Evolutionary conservation across 2,329 filamentous ascomycete genomes (phyloP), one percentile per base, ranked within the genome.

Genomic region (Cladorrhinum sp.): DNA sequence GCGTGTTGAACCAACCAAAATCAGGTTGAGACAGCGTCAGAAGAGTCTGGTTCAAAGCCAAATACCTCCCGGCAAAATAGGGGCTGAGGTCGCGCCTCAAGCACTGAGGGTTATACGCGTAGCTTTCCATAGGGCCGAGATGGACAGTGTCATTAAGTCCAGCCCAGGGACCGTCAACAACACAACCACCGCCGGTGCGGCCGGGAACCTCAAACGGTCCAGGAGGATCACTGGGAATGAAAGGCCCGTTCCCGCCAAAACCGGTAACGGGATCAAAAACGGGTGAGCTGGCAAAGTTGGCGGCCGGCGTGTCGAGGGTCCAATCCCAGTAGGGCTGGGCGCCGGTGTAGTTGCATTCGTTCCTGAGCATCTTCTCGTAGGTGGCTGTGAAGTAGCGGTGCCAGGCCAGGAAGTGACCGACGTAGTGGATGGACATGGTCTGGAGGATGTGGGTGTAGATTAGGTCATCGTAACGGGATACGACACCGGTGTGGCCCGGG

Each of bases 271-370:
- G 39, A 21, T 66, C 62, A n/a, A 67, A 67, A 2, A 67, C 53
- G 8, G 64, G 64, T 0, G 66, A 66, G n/a, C 23, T 18, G 1
- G 57, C 55, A 21, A 30, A 65, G 6, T 57, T 55, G 21, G 23
- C 18, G 5, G 58, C 51, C 1, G 58, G 52, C 1, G 62, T 52
- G 53, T 66, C 65, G 5, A 71, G 68, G 24, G 73, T 72, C 73
- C 76, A 75, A 64, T 77, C 73, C 75, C 75, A 77, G 73, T 75
- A 77, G 5, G 75, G 72, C 66, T 76, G 70, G 2, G 74, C 69
- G 9, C 70, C 68, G 12, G 61, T 55, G 63, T 76, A 76, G 54
- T 67, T 69, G 61, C 75, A 78, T 68, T 79, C 75, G 14, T 73
- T 63, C 23, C 73, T 72, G 62, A 78, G 70, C 62, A 75, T 50